phyloP scores from a whole-genome alignment of 495 filamentous ascomycete species.

The Xylaria acuta region DNA sequence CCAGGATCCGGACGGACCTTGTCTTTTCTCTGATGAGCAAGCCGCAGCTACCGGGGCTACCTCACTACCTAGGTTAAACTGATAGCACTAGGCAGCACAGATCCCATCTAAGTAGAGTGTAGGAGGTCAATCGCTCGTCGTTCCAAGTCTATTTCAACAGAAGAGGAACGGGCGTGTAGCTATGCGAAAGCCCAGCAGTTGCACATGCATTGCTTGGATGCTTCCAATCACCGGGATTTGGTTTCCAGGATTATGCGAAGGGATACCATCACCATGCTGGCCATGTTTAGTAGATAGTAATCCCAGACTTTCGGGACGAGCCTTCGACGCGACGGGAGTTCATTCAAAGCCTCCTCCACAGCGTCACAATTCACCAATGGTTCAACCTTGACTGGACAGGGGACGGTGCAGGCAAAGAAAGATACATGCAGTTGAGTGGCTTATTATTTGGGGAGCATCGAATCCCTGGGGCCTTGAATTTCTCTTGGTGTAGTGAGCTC shows the following conservation, averaged over 20 bases:
- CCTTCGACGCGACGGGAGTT: slow-evolving; percentile 29
- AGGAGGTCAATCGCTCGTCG: not conserved
- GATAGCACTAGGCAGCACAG: no score
- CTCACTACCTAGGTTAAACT: not conserved
- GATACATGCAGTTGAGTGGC: slow-evolving; percentile 6
- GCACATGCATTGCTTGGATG: not conserved
- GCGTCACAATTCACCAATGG: slow-evolving; percentile 18
- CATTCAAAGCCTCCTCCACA: slow-evolving; percentile 26
- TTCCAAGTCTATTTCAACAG: not conserved
- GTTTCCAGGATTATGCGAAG: slow-evolving; percentile 4
- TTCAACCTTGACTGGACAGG: slow-evolving; percentile 17
- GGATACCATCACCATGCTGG: slow-evolving; percentile 9
- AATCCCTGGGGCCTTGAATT: not conserved
- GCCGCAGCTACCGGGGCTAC: slow-evolving; percentile 8
- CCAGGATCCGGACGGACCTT: slow-evolving; percentile 17
- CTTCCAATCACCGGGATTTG: not conserved
- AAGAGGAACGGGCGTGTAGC: not conserved
- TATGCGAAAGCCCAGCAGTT: not conserved
- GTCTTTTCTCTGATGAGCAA: not conserved
- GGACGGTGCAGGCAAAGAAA: slow-evolving; percentile 7
- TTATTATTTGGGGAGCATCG: not conserved
- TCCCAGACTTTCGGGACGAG: slow-evolving; percentile 29
- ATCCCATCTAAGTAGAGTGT: not conserved
- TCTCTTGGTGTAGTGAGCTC: not conserved
- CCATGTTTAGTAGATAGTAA: slow-evolving; percentile 15